Percentiles rank a stretch among this genome's conserved stretches.
Conservation (phyloP, 139 green algal genomes). For the Picochlorum sp. region DNA sequence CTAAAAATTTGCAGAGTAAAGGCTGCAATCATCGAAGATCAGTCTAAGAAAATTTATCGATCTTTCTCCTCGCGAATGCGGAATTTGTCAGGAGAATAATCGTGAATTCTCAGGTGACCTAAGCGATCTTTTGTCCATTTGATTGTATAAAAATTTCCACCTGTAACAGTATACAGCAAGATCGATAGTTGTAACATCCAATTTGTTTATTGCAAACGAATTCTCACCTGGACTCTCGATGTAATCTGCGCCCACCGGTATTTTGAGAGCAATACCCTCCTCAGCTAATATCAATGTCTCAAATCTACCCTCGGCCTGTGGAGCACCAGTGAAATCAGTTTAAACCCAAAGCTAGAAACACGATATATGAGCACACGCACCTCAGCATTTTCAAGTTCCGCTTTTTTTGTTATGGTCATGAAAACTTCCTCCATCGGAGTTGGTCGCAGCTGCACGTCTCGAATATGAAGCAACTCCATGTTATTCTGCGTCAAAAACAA, state of each 20-base stretch:
- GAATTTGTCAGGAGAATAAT: constrained; percentile 12
- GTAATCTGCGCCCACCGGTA: constrained; percentile 28
- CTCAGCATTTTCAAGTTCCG: constrained; percentile 32
- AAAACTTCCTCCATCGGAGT: constrained; percentile 62
- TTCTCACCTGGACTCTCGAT: constrained; percentile 19
- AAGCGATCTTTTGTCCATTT: constrained; percentile 20
- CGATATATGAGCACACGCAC: constrained; percentile 1
- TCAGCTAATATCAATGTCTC: constrained; percentile 21
- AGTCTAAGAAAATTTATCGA: too few species aligned
- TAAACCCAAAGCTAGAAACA: not conserved
- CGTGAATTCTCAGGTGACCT: constrained; percentile 15
- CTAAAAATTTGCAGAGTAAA: not conserved
- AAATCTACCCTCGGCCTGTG: constrained; percentile 19
- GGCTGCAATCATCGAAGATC: too few species aligned
- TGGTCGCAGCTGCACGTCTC: constrained; percentile 61
- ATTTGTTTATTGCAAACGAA: not conserved
- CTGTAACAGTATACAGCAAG: not conserved
- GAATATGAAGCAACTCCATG: constrained; percentile 34
- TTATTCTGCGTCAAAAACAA: constrained; percentile 18
- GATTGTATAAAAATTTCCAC: constrained; percentile 26
- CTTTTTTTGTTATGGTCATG: constrained; percentile 57
- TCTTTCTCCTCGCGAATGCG: too few species aligned
- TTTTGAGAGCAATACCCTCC: constrained; percentile 13
- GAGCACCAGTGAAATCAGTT: not conserved
- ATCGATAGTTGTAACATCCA: too few species aligned